A percentile compares a stretch with the other conserved stretches of the same genome.
Conservation (phyloP, 192 early-diverging fungal genomes). For the Chytriomyces sp. region DNA sequence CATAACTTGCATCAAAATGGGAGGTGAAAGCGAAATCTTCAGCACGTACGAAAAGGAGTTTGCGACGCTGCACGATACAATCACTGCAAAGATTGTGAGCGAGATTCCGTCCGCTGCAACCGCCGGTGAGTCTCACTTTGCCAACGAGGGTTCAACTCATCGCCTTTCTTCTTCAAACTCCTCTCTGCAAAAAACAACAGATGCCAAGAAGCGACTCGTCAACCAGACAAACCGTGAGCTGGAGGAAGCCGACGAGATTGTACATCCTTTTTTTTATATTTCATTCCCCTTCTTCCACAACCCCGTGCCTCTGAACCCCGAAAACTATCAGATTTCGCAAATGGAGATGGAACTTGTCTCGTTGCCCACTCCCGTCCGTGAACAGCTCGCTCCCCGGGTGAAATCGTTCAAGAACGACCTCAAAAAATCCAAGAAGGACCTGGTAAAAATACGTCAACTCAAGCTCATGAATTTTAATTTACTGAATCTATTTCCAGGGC, state of each 20-base stretch:
- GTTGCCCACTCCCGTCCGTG: constrained; percentile 63
- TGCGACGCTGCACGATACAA: constrained; percentile 59
- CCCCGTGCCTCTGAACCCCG: too few species aligned
- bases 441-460: constrained; percentile 54
- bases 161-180: constrained; percentile 9
- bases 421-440: constrained; percentile 77
- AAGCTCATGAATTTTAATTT: neutral
- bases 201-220: constrained; percentile 73
- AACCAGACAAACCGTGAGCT: constrained; percentile 83
- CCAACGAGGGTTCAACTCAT: neutral
- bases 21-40: constrained; percentile 74
- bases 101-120: constrained; percentile 60
- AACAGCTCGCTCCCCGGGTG: constrained; percentile 70
- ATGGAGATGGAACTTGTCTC: constrained; percentile 93
- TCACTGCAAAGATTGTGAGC: constrained; percentile 62
- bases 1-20: constrained; percentile 2
- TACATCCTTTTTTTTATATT: constrained; percentile 41
- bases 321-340: constrained; percentile 69
- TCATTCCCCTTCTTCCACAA: too few species aligned
- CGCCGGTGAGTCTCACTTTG: constrained; percentile 55
- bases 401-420: constrained; percentile 78
- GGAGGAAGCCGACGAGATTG: constrained; percentile 90
- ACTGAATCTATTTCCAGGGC: neutral
- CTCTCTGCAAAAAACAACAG: constrained; percentile 44
- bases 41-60: constrained; percentile 89